Evolutionary conservation across 1,284 basidiomycete genomes (phyloP), one percentile per base, ranked within the genome.

Genomic region (Rugiboletus extremiorientalis): DNA sequence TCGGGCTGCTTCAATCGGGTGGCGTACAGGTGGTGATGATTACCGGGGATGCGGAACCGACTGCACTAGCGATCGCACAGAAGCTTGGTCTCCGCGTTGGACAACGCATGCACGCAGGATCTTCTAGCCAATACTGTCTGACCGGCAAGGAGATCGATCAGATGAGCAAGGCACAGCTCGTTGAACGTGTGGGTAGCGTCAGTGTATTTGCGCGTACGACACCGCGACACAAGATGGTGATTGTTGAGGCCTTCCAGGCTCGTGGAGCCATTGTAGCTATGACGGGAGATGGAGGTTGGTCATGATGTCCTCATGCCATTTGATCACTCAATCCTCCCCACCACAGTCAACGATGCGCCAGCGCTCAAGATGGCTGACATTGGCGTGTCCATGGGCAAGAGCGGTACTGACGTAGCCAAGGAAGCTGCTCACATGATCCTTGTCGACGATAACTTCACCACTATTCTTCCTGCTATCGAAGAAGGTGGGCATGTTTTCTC

Each of bases 11-110:
- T 28, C 91, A 94, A 66, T 76, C 80, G 20, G 94, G 91, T 20
- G 93, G 96, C 10, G 91, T 99, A 37, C 94, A 96, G 67, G 88
- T 98, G 16, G 90, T 98, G 42, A 98, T 99, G 96, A 98, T 98
- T 71, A 98, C 96, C 0, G 96, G 96, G 18, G 96, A 98, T 68
- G 88, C 94, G 25, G 92, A 96, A 73, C 81, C 89, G 56, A 99
- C 96, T 0, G 96, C 96, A 3, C 68, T 94, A 14, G 88, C 93
- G 22, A 97, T 98, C 60, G 96, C 94, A 28, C 80, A 84, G 60
- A 83, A 94, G 64, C 82, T 99, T n/a, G 96, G 96, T n/a, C 77
- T 98, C 62, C 77, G 81, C 12, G 79, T 88, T 25, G 83, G 82
- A 20, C 50, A 23, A 16, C 62, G 55, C 16, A 36, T 38, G 28